A percentile compares a stretch with the other conserved stretches of the same genome.
These are phyloP conservation scores for Camellia lanceoleosa DNA, from an alignment of 148 eudicot genomes.

Conservation along the genomic window DNA sequence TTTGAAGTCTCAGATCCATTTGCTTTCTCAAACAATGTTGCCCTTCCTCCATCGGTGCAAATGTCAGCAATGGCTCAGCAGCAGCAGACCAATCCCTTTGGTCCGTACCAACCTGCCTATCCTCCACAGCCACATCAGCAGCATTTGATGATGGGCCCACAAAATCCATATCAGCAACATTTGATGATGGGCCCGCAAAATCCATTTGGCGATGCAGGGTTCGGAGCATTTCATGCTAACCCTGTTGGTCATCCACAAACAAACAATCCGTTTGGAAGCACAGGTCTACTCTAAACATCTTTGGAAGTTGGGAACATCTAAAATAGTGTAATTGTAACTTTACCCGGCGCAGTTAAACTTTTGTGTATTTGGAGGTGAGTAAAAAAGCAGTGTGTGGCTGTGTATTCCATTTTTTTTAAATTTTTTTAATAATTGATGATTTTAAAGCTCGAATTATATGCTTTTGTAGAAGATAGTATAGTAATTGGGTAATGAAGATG, in stretches of 20 bases:
- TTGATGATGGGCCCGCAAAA: constrained; percentile 36
- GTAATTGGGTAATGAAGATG: constrained; percentile 15
- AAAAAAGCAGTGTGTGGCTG: constrained; percentile 18
- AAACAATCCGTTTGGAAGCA: constrained; percentile 51
- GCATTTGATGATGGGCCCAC: constrained; percentile 33
- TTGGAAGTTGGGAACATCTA: constrained; percentile 7
- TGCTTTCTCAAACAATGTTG: constrained; percentile 52
- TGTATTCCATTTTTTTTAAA: not conserved
- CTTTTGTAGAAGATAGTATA: not conserved
- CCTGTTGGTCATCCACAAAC: constrained; percentile 35
- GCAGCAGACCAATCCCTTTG: constrained; percentile 65
- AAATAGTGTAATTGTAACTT: constrained; percentile 3
- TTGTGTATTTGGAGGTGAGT: constrained; percentile 26
- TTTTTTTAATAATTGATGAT: not conserved
- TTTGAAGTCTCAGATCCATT: constrained; percentile 85
- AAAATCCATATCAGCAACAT: constrained; percentile 38
- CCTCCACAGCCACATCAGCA: constrained; percentile 46
- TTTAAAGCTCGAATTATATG: constrained; percentile 17
- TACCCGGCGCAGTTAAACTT: constrained; percentile 20
- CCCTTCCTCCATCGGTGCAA: constrained; percentile 65
- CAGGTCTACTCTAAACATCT: constrained; percentile 33
- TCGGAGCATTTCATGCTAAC: constrained; percentile 42
- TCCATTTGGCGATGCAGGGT: constrained; percentile 53
- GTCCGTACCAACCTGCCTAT: constrained; percentile 56
- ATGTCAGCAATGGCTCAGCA: constrained; percentile 58